Conservation (phyloP, 176 grass and related monocot species). For the Musa itinerans region DNA sequence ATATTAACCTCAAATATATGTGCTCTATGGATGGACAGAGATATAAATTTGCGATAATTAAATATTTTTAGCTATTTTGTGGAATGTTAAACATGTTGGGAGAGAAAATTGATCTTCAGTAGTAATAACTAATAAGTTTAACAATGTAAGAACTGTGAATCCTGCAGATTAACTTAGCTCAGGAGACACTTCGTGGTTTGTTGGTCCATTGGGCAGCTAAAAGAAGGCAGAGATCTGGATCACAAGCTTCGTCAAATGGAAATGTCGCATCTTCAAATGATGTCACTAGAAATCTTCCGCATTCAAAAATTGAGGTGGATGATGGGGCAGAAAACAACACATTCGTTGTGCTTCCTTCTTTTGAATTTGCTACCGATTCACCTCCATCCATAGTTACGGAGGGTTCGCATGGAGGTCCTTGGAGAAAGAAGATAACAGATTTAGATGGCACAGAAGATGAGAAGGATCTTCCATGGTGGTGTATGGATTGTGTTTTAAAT, state of each 20-base stretch:
- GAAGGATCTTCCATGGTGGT: constrained; percentile 89
- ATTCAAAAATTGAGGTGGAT: constrained; percentile 60
- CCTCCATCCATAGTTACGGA: constrained; percentile 88
- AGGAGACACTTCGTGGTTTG: constrained; percentile 82
- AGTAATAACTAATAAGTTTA: too few species aligned
- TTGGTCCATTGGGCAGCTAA: constrained; percentile 66
- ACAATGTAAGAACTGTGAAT: background rate
- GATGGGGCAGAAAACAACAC: constrained; percentile 47
- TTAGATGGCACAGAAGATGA: constrained; percentile 83
- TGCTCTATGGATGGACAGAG: background rate
- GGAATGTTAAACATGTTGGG: too few species aligned
- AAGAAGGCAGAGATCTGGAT: constrained; percentile 48
- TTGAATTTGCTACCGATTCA: constrained; percentile 69
- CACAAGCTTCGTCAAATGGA: constrained; percentile 50
- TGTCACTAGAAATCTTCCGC: constrained; percentile 39
- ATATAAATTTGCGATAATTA: background rate
- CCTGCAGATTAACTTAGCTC: constrained; percentile 68
- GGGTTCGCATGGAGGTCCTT: constrained; percentile 72
- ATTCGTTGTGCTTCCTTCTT: constrained; percentile 44
- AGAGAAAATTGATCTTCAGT: too few species aligned
- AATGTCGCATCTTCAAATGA: constrained; percentile 57
- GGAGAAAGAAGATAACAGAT: constrained; percentile 91
- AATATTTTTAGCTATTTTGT: background rate
- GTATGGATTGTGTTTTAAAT: constrained; percentile 62
- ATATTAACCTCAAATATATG: background rate